Conservation (phyloP, 768 basidiomycete genomes). For the Auricularia cornea region DNA sequence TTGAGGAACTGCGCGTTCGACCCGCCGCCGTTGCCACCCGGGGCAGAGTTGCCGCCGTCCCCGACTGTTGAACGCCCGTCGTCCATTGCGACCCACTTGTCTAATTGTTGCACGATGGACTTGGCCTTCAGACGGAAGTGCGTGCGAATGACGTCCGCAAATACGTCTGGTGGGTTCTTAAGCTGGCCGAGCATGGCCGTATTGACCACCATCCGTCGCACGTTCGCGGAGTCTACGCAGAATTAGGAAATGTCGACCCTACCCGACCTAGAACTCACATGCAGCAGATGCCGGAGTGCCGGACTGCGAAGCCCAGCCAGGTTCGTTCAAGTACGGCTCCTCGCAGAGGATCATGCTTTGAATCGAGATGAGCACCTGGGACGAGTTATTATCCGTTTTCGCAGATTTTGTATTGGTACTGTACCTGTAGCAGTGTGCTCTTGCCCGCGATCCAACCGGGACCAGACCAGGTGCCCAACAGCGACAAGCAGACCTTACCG, state of each 20-base stretch:
- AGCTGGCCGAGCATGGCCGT: conserved; percentile 89
- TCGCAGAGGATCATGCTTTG: conserved; percentile 96
- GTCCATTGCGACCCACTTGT: conserved; percentile 68
- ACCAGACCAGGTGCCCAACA: conserved; percentile 88
- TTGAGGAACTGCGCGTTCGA: conserved; percentile 55
- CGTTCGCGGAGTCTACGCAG: conserved; percentile 74
- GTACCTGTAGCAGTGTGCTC: conserved; percentile 79
- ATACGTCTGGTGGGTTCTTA: conserved; percentile 76
- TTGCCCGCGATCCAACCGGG: conserved; percentile 91
- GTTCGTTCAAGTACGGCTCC: conserved; percentile 90
- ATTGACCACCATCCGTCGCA: conserved; percentile 84
- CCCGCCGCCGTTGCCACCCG: conserved; percentile 22
- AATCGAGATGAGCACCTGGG: conserved; percentile 62
- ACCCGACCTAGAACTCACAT: conserved; percentile 40
- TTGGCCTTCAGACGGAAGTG: conserved; percentile 84
- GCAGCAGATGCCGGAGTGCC: conserved; percentile 70
- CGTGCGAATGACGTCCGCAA: conserved; percentile 77
- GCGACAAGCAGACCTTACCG: conserved; percentile 88
- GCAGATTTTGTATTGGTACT: conserved; percentile 10
- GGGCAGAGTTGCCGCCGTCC: conserved; percentile 34
- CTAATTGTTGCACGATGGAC: conserved; percentile 61
- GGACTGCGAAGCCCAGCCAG: conserved; percentile 68
- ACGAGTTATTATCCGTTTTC: background rate
- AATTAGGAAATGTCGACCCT: background rate
- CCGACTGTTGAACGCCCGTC: conserved; percentile 53